Evolutionary conservation across 306 rosid genomes (phyloP).

Genomic region (Vigna unguiculata): DNA sequence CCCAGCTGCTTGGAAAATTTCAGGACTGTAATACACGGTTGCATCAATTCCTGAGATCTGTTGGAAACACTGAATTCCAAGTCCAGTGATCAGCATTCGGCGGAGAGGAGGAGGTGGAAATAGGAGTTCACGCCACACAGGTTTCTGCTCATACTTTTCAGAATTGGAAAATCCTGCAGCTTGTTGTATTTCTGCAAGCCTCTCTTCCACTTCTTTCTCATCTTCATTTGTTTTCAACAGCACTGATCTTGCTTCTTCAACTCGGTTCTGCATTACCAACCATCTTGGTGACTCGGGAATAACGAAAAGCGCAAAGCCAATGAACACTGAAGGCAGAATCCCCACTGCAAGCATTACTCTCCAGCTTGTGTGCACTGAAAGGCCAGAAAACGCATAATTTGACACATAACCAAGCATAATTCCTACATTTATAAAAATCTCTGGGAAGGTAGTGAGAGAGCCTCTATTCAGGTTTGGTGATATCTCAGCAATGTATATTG

Average conservation of each 20-base stretch:
- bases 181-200: constrained; percentile 77
- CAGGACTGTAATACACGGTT: constrained; percentile 92
- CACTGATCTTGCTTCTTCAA: constrained; percentile 86
- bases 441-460: constrained; percentile 86
- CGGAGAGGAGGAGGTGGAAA: constrained; percentile 78
- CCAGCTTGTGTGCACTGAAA: constrained; percentile 80
- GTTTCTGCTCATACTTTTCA: constrained; percentile 62
- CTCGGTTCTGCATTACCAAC: constrained; percentile 78
- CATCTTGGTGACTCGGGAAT: constrained; percentile 97
- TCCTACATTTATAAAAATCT: constrained; percentile 85
- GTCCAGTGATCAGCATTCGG: constrained; percentile 84
- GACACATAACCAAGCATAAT: constrained; percentile 92
- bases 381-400: constrained; percentile 79
- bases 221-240: constrained; percentile 75
- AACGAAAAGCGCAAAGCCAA: constrained; percentile 83
- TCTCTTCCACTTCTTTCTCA: constrained; percentile 85
- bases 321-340: constrained; percentile 80
- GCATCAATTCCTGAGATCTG: constrained; percentile 98
- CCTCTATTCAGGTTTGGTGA: constrained; percentile 82
- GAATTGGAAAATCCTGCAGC: constrained; percentile 70
- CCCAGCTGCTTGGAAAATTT: constrained; percentile 78
- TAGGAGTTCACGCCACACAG: constrained; percentile 73
- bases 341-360: constrained; percentile 96
- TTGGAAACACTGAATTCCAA: constrained; percentile 94
- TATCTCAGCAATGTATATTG: constrained; percentile 91